Evolutionary conservation across 805 yeast genomes (phyloP).

Genomic region (Jamesozyma rosinii): DNA sequence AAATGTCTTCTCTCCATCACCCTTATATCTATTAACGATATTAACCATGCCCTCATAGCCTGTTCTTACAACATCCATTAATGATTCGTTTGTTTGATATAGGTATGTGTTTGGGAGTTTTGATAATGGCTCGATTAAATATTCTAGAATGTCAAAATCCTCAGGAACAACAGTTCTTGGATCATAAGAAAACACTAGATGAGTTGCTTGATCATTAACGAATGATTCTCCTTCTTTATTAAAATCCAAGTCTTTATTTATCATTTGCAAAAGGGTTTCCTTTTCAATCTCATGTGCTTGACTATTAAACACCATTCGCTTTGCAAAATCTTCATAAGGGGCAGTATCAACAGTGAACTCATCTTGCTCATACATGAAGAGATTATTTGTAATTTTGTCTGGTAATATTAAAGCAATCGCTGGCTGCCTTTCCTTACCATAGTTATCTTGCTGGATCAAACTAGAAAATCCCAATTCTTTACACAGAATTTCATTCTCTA

Average conservation of each 20-base stretch:
- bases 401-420: constrained; percentile 46
- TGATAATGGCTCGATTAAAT: constrained; percentile 51
- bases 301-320: constrained; percentile 39
- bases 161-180: constrained; percentile 41
- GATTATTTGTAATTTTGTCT: constrained; percentile 25
- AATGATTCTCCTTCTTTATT: constrained; percentile 15
- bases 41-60: constrained; percentile 31
- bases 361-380: constrained; percentile 17
- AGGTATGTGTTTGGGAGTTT: constrained; percentile 48
- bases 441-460: constrained; percentile 19
- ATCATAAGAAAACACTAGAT: constrained; percentile 45
- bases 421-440: constrained; percentile 29
- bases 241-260: constrained; percentile 9
- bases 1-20: constrained; percentile 30
- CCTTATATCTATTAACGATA: constrained; percentile 36
- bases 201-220: constrained; percentile 26
- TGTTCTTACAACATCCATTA: constrained; percentile 36
- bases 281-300: constrained; percentile 29
- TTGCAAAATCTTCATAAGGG: constrained; percentile 37
- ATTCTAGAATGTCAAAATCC: constrained; percentile 53
- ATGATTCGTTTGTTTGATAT: constrained; percentile 42
- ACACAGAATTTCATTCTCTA: constrained; percentile 43
- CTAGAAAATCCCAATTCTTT: constrained; percentile 38
- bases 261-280: constrained; percentile 13
- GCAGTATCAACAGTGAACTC: constrained; percentile 21